Percentiles rank a stretch among this genome's conserved stretches.
Conservation (phyloP, 2,329 filamentous ascomycete genomes). For the Penicillium fuscoglaucum region DNA sequence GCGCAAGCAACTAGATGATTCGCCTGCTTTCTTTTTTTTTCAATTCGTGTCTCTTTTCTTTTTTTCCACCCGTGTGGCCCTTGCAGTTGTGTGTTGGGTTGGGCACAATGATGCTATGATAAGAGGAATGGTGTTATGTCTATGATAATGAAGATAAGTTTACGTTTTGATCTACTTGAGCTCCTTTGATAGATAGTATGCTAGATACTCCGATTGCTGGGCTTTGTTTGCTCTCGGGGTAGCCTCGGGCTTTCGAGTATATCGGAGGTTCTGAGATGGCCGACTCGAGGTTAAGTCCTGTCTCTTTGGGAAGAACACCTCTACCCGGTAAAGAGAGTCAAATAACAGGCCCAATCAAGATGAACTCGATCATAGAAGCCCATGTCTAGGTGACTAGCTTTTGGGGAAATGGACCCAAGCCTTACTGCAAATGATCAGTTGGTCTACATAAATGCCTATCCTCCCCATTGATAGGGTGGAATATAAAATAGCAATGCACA, state of each 20-base stretch:
- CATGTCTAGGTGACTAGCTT: not conserved
- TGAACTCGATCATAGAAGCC: not conserved
- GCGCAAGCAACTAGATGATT: conserved; percentile 10
- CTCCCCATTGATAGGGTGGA: not conserved
- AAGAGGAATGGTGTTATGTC: conserved; percentile 26
- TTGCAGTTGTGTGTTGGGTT: conserved; percentile 7
- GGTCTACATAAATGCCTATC: not conserved
- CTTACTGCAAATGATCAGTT: not conserved
- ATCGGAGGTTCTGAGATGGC: not conserved
- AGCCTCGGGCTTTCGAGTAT: not conserved
- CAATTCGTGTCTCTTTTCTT: conserved; percentile 11
- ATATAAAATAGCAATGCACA: conserved; percentile 8
- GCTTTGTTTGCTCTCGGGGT: not conserved
- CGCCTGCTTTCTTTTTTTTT: conserved; percentile 8
- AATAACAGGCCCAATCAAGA: not conserved
- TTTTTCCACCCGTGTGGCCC: conserved; percentile 13
- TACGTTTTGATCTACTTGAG: conserved; percentile 3
- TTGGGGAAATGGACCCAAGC: not conserved
- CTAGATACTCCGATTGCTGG: not conserved
- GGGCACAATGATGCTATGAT: conserved; percentile 28
- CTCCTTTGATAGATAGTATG: not conserved
- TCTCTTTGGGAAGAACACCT: not conserved
- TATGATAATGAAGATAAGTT: conserved; percentile 30
- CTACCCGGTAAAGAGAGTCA: not conserved
- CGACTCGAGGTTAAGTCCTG: not conserved